Evolutionary conservation across 306 rosid genomes (phyloP), one percentile per base, ranked within the genome.

Genomic region (Castanea mollissima): DNA sequence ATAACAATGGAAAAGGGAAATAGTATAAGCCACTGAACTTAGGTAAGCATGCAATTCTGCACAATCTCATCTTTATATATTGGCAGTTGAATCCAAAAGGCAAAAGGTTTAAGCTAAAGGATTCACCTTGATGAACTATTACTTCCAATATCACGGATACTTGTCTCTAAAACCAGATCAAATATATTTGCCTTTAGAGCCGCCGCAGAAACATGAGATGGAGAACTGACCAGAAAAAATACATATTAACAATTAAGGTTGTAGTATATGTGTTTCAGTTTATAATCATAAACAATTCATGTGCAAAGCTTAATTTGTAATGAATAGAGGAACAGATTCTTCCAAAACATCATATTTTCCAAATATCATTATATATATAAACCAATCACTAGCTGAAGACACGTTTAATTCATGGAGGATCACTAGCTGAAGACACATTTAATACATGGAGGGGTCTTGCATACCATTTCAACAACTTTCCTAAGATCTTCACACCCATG

Each of bases 391-490:
- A 75, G 56, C 63, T 73, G 58, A 73, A 18, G 16, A 35, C 8
- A 25, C 16, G 49, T 52, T 59, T 51, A 58, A 55, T 20, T 71
- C 59, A 63, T 73, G 46, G 11, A 38, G 46, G 46, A 59, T 16
- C 58, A 56, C 2, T 55, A 75, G 56, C 63, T 73, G 58, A 73
- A 18, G 16, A 35, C 8, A 25, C 16, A 55, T 52, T 59, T 51
- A 58, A 55, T 19, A 74, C 59, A 63, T 73, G 46, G 11, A 38
- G 46, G 46, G 46, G 12, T 41, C 46, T 41, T n/a, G 73, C 57
- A 72, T 85, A 94, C 97, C 99, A 94, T 86, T 72, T 87, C 80
- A 91, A 79, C 95, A 94, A 81, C 78, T 82, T 85, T 74, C 86
- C 84, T 89, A 94, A 89, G 65, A 89, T 91, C 83, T 84, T 94